Evolutionary conservation across 306 rosid genomes (phyloP), one percentile per base, ranked within the genome.

Genomic region (Sicyos baderoa): DNA sequence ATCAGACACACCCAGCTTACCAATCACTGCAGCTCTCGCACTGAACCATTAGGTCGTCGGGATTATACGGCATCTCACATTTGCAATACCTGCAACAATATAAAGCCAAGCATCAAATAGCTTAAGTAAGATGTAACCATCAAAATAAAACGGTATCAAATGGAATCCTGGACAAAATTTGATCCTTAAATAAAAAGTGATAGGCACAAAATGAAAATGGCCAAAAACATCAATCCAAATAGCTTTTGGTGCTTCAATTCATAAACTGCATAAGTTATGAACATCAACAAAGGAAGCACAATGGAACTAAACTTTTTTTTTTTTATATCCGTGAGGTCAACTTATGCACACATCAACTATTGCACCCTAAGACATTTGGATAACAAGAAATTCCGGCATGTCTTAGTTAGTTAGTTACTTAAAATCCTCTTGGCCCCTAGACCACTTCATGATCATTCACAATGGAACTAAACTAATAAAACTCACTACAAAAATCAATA

Each of bases 1-100:
- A 64, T 8, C 54, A 70, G 52, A 15, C 70, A 49, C 51, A 49
- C 48, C 29, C 22, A 60, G 82, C 91, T 80, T 82, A 94, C 99
- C 99, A 94, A 70, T 94, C 99, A 76, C 73, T 85, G 82, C 99
- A 94, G 62, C 85, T 88, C 72, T 94, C 99, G 44, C 99, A 94
- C 74, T 94, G 99, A 74, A 94, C 91, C 99, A 94, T 94, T 64
- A 94, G 82, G 74, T 94, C 97, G 64, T 94, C 99, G 9, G 99
- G 99, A 53, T 94, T 94, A 77, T 94, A 94, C 51, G 99, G 99
- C 99, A 94, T 94, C 88, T 94, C 99, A 75, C 99, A 94, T 81
- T 94, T 94, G 85, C 99, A 94, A 82, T 90, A 94, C 83, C 99
- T 94, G 90, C 85, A 76, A 83, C 45, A n/a, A n/a, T n/a, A 61